phyloP scores from a whole-genome alignment of 441 rosid genomes.

The Mallotus japonicus region DNA sequence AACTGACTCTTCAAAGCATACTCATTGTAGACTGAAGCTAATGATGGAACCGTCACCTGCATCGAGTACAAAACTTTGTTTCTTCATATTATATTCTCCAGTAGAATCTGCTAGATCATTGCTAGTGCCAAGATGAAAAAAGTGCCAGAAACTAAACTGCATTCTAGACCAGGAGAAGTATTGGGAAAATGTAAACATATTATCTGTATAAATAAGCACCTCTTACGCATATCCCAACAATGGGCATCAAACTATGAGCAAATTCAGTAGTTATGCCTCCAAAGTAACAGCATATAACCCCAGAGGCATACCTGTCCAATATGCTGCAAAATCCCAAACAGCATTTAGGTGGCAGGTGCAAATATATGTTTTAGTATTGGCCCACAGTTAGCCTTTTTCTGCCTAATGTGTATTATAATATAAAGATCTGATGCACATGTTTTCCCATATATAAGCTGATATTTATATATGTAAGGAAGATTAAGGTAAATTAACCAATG shows the following conservation, averaged over 20 bases:
- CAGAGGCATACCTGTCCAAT: not conserved
- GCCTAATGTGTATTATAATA: too few species aligned
- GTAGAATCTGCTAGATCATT: not conserved
- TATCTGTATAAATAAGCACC: not conserved
- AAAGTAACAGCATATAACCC: not conserved
- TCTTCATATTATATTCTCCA: not conserved
- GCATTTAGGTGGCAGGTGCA: not conserved
- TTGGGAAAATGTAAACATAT: not conserved
- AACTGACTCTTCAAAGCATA: conserved; percentile 94
- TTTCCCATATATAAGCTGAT: not conserved
- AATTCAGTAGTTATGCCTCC: not conserved
- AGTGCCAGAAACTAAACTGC: not conserved
- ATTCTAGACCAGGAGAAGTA: not conserved
- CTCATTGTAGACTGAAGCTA: conserved; percentile 96
- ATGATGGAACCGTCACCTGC: conserved; percentile 86
- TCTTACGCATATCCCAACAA: not conserved
- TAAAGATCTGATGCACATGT: not conserved
- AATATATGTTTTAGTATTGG: not conserved
- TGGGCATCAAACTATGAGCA: not conserved
- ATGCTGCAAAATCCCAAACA: not conserved
- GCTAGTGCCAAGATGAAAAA: not conserved
- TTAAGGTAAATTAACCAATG: not conserved
- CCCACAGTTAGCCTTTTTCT: not conserved
- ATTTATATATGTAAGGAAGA: not conserved
- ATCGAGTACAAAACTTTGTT: not conserved